Conservation (phyloP, 768 basidiomycete species). For the Sporobolomyces pararoseus region DNA sequence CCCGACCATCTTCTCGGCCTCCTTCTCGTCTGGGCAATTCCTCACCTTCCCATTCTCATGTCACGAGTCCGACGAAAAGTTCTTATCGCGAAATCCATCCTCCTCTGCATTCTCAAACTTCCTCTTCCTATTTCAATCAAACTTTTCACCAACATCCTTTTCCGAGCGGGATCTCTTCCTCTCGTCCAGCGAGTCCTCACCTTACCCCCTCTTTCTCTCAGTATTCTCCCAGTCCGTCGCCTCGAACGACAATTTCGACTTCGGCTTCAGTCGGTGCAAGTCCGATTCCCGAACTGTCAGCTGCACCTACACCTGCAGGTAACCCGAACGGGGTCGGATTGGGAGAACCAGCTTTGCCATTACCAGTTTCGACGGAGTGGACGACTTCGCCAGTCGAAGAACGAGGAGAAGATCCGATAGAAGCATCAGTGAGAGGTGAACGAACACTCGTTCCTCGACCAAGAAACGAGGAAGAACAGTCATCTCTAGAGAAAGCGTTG, state of each 20-base stretch:
- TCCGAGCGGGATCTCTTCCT: constrained; percentile 24
- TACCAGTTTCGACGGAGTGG: background rate
- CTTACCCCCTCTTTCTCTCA: constrained; percentile 6
- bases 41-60: background rate
- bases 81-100: constrained; percentile 3
- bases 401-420: background rate
- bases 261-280: constrained; percentile 3
- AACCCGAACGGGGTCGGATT: background rate
- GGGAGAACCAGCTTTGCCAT: constrained; percentile 30
- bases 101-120: background rate
- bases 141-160: constrained; percentile 19
- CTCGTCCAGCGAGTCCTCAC: constrained; percentile 29
- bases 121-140: background rate
- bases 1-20: background rate
- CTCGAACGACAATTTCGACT: background rate
- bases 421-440: background rate
- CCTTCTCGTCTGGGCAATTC: constrained; percentile 1
- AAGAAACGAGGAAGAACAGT: background rate
- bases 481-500: background rate
- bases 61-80: background rate
- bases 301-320: background rate
- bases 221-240: constrained; percentile 16
- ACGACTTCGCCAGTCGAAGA: constrained; percentile 4
- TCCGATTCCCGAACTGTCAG: constrained; percentile 28
- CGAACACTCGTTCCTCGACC: background rate